Evolutionary conservation across 1,284 basidiomycete species (phyloP), one percentile per base, ranked within the genome.

Genomic region (Abortiporus biennis): DNA sequence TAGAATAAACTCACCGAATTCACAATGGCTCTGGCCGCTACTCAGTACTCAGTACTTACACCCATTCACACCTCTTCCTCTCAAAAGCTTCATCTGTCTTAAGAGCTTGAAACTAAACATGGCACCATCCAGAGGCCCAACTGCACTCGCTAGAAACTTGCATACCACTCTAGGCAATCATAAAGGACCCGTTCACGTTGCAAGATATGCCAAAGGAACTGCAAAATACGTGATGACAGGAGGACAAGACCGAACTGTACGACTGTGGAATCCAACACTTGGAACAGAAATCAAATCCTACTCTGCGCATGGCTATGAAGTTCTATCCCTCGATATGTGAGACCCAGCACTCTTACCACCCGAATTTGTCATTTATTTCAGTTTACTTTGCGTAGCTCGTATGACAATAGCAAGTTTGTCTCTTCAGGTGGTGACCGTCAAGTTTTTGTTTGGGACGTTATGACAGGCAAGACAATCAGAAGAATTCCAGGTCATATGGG

Each of bases 371-470:
- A 29, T 38, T 20, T 40, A 36, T n/a, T n/a, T n/a, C n/a, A n/a
- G 38, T 29, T 19, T 32, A 35, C 30, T 36, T 23, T 38, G 41
- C 25, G 12, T 51, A 95, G 93, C 33, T 78, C 92, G 17, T 82
- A 87, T 48, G 94, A 98, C 64, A 99, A 98, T 65, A 82, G 87
- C 36, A 85, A 85, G 53, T 95, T 99, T 55, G 94, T 87, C 1
- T 93, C 89, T 2, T 91, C 87, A 20, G 96, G 96, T 30, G 92
- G 91, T 3, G 96, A 99, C 63, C 82, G 90, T 50, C 82, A 82
- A 35, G 85, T 97, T 0, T 94, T 93, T 53, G 63, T 97, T 17
- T 99, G 95, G 95, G 96, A 99, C 58, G 95, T 99, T 6, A 80
- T 85, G 8, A 80, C 85, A 12, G 95, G 91, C 1, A 73, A 78